These are phyloP conservation scores for Tolypocladium tropicale DNA, from an alignment of 2,329 filamentous ascomycete species.

Conservation along the genomic window DNA sequence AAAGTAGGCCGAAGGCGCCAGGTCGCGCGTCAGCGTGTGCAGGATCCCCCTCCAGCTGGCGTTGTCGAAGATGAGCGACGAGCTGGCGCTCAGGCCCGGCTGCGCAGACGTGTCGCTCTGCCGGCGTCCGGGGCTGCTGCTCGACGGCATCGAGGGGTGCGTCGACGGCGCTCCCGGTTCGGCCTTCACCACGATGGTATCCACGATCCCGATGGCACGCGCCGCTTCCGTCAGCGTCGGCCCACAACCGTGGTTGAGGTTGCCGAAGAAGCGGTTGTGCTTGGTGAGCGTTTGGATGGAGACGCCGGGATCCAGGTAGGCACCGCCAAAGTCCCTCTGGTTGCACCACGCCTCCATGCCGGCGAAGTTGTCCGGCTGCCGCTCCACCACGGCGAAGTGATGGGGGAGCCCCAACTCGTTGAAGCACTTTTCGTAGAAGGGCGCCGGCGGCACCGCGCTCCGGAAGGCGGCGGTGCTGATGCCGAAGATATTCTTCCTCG, in stretches of 20 bases:
- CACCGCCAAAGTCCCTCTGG: conserved; percentile 69
- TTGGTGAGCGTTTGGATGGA: conserved; percentile 50
- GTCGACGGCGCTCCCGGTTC: conserved; percentile 32
- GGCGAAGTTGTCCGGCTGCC: conserved; percentile 51
- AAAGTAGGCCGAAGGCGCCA: conserved; percentile 72
- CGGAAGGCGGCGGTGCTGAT: conserved; percentile 62
- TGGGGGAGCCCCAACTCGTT: conserved; percentile 81
- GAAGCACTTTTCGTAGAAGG: conserved; percentile 79
- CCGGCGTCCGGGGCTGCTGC: conserved; percentile 31
- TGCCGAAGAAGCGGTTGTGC: conserved; percentile 38
- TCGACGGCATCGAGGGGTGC: conserved; percentile 37
- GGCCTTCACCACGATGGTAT: conserved; percentile 61
- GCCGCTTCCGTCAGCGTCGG: conserved; percentile 64
- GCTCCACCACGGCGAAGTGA: conserved; percentile 65
- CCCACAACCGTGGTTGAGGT: conserved; percentile 38
- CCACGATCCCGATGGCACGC: conserved; percentile 67
- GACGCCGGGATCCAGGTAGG: conserved; percentile 68
- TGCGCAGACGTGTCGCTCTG: conserved; percentile 16
- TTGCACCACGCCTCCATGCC: conserved; percentile 63
- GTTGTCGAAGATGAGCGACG: conserved; percentile 65
- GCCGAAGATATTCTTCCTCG: conserved; percentile 70
- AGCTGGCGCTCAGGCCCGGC: conserved; percentile 33
- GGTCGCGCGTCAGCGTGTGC: conserved; percentile 68
- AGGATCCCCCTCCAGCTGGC: conserved; percentile 79
- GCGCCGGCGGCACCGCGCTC: conserved; percentile 57